Evolutionary conservation across 345 rosid genomes (phyloP), one percentile per base, ranked within the genome.

Genomic region (Melastoma malabathricum): DNA sequence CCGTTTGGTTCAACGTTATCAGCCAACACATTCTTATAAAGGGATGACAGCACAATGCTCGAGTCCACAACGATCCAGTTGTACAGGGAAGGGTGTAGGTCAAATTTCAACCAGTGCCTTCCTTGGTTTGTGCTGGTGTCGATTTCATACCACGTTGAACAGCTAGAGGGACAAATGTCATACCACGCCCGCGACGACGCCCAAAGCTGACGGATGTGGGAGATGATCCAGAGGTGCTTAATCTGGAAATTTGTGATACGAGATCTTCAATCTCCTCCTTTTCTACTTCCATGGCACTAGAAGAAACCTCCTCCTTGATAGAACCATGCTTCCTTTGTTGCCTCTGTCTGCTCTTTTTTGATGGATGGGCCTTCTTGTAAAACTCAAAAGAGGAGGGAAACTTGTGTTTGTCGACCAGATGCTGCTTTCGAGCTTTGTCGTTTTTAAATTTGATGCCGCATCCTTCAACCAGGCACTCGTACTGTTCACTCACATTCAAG

Each of bases 391-490:
- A 77, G 47, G 76, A 66, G 25, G 98, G 94, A 59, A 86, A 90
- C 61, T 80, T 86, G 66, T 90, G 98, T 66, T 80, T 90, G 78
- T 84, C 96, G 25, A 80, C 62, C 52, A 90, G 71, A 73, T 86
- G 98, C 41, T 73, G 89, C 45, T 80, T 86, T 73, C 98, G 73
- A 47, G 78, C 64, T 67, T 82, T 86, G 68, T 86, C 75, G 62
- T 47, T 77, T 72, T 82, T 84, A 70, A 84, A 84, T 71, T 80
- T 86, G 68, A 79, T 46, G 47, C 74, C 89, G 56, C 96, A 90
- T 48, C 93, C 83, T 77, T 90, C 98, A 58, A 90, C 98, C 25
- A 84, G 73, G 69, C 98, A 86, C 55, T 90, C 96, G 41, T 83
- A 90, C 96, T 86, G 78, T 56, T 20, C 43, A 51, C 57, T 20